Evolutionary conservation across 208 protist species (phyloP), one percentile per base, ranked within the genome.

Genomic region (Leishmania martiniquensis): DNA sequence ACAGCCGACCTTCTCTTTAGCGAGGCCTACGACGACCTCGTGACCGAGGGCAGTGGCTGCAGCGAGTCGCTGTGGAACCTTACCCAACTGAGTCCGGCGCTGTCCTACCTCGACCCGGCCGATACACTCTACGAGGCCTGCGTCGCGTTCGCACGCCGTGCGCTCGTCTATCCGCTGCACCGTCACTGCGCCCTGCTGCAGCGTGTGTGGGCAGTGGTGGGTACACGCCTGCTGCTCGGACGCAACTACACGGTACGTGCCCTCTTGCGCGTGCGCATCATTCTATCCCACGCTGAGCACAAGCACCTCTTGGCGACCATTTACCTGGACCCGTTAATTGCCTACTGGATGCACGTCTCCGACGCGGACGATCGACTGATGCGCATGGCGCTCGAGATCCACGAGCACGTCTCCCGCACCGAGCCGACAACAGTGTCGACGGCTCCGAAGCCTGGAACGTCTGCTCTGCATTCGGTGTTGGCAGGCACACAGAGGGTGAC

Each of bases 21-120:
- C 42, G 93, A 97, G 76, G 88, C 87, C 44, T 98, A 98, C 86
- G 94, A 98, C 78, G 91, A 97, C 77, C 37, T 96, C 66, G 91
- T 96, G 34, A 97, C 93, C 25, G 91, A 97, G 67, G 95, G 94
- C 37, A 77, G 72, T 20, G 93, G 93, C 39, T 97, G 91, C 80
- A 91, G 89, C 75, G 96, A 98, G 85, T 95, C 91, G 25, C 75
- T 96, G 55, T 98, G 96, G 95, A 98, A 94, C 79, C 20, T 98
- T 13, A 90, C 85, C 76, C 89, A 91, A 76, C 79, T 98, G 34
- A 96, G 89, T 78, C 88, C 92, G 15, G 82, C 92, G 7, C 88
- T 98, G 22, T 94, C 89, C 1, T 98, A 85, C 78, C 85, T 98
- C 22, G 94, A 98, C 76, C 72, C 87, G 37, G 75, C 93, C 2